Percentiles rank a stretch among this genome's conserved stretches.
These are phyloP conservation scores for Auriscalpium orientale DNA, from an alignment of 768 basidiomycete genomes.

Conservation along the genomic window DNA sequence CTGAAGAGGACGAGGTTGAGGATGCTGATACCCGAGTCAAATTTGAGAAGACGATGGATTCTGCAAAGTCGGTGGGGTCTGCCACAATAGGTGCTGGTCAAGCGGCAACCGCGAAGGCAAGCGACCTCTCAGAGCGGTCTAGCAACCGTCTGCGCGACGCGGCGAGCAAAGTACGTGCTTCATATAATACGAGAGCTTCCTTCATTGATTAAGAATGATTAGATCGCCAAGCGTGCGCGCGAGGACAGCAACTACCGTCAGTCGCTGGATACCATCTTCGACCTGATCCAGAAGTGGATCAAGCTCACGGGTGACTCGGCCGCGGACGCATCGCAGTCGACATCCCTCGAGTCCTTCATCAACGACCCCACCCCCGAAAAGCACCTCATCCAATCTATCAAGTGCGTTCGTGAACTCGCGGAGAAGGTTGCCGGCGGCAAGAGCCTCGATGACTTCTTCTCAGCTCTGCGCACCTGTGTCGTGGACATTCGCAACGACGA, in stretches of 20 bases:
- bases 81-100: constrained; percentile 33
- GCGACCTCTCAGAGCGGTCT: constrained; percentile 40
- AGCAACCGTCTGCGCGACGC: constrained; percentile 39
- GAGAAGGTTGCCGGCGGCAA: constrained; percentile 47
- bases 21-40: constrained; percentile 39
- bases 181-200: not conserved
- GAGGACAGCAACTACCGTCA: constrained; percentile 51
- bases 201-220: not conserved
- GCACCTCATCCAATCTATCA: constrained; percentile 48
- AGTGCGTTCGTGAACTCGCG: constrained; percentile 30
- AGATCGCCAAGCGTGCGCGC: constrained; percentile 63
- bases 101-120: constrained; percentile 29
- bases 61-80: constrained; percentile 48
- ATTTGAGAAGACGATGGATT: constrained; percentile 66
- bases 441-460: constrained; percentile 42
- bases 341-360: constrained; percentile 48
- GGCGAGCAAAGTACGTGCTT: constrained; percentile 38
- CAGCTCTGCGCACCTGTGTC: constrained; percentile 34
- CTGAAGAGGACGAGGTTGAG: constrained; percentile 36
- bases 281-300: constrained; percentile 50
- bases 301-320: constrained; percentile 43
- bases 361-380: constrained; percentile 57
- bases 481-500: constrained; percentile 45
- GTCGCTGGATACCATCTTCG: constrained; percentile 51
- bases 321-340: constrained; percentile 32